A percentile compares a stretch with the other conserved stretches of the same genome.
phyloP scores from a whole-genome alignment of 2,329 filamentous ascomycete genomes.

The Trichoderma cornu-damae region DNA sequence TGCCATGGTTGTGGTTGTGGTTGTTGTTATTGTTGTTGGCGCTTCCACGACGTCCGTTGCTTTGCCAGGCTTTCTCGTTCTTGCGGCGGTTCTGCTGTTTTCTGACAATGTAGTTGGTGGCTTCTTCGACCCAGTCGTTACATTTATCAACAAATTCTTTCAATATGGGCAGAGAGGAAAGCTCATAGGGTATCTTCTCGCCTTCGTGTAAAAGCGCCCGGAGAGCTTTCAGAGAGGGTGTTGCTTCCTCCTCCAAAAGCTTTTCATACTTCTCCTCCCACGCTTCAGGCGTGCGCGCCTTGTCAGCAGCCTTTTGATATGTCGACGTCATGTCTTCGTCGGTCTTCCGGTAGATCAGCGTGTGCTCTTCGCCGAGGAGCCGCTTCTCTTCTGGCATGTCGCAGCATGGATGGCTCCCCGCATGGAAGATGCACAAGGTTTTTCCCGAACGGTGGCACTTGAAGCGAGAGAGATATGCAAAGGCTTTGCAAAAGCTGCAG shows the following conservation, averaged over 20 bases:
- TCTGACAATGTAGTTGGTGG: constrained; percentile 89
- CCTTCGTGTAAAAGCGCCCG: constrained; percentile 83
- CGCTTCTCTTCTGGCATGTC: constrained; percentile 60
- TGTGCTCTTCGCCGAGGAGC: constrained; percentile 65
- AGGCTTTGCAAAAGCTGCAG: constrained; percentile 88
- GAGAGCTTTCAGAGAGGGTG: constrained; percentile 79
- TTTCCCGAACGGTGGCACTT: constrained; percentile 78
- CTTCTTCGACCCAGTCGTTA: constrained; percentile 97
- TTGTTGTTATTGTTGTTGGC: constrained; percentile 45
- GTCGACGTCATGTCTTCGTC: constrained; percentile 62
- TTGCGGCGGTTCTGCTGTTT: constrained; percentile 98
- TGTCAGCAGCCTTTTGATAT: constrained; percentile 75
- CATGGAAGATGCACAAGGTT: constrained; percentile 75
- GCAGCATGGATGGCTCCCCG: constrained; percentile 76
- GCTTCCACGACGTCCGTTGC: constrained; percentile 59
- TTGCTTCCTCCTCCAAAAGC: constrained; percentile 75
- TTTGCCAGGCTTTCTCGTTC: constrained; percentile 82
- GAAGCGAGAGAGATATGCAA: constrained; percentile 85
- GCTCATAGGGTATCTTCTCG: constrained; percentile 88
- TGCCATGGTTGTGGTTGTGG: constrained; percentile 43
- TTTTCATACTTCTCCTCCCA: constrained; percentile 91
- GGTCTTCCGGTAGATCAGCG: constrained; percentile 70
- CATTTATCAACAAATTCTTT: constrained; percentile 90
- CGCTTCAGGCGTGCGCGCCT: constrained; percentile 74
- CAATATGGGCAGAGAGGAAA: constrained; percentile 75